Base-by-base conservation (phyloP, 352 stramenopile species). In the Globisporangium uncinulatum region DNA sequence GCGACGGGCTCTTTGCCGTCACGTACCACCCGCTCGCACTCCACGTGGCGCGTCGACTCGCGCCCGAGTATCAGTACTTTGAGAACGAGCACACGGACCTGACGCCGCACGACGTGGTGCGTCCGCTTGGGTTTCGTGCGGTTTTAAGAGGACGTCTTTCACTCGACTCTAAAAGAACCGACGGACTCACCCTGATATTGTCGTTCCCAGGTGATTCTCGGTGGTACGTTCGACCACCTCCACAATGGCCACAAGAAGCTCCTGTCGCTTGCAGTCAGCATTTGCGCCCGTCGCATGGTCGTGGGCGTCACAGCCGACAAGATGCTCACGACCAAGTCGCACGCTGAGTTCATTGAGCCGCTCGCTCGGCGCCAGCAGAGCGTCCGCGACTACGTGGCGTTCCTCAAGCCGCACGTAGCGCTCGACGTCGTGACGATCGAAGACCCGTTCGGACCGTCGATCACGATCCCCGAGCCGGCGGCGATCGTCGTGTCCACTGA, bases 171-270 rank as follows among this genome's bases (percentile, higher is more conserved):
- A 32, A 29, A 29, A 29, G 24, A 29, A 29, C 24, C 24, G 24
- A 29, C 4, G 24, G 24, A 29, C 24, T 29, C 24, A 29, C 24
- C 24, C 24, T 29, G 24, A 4, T 29, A 29, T 29, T 32, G 44
- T 6, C 24, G 32, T 21, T 54, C 24, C 0, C 41, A 69, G 56
- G 72, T 91, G 20, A 67, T 92, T 42, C 65, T 96, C 14, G 86
- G 86, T 37, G 89, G 89, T 37, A 97, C 86, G 32, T 97, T 97
- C 62, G 89, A 97, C 62, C 80, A 93, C 51, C 71, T 97, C 31
- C 89, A 97, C 71, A 95, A 94, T 51, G 89, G 89, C 17, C 89
- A 97, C 74, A 95, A 92, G 68, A 95, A 96, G 59, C 62, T 97
- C 19, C 70, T 97, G 24, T 91, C 82, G 20, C 59, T 94, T 17